These are phyloP conservation scores for Dictyostelium citrinum DNA, from an alignment of 78 protist species.

Conservation along the genomic window DNA sequence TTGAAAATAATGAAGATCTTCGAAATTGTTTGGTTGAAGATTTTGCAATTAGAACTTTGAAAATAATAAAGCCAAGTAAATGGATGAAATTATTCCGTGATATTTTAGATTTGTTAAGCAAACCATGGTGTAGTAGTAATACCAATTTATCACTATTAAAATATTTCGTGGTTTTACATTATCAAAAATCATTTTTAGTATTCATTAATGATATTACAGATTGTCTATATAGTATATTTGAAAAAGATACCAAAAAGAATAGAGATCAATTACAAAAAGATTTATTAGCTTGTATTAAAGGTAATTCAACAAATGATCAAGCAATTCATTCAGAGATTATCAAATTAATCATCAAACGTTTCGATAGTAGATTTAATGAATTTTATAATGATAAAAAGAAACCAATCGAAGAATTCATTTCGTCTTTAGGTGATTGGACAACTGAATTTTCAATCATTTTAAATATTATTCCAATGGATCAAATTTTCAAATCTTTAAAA, in stretches of 20 bases:
- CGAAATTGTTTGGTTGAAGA: neutral
- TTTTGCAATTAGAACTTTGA: neutral
- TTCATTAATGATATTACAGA: slow-evolving; percentile 6
- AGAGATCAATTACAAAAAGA: slow-evolving; percentile 1
- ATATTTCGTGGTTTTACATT: neutral
- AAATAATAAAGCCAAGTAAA: slow-evolving; percentile 11
- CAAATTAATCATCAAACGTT: neutral
- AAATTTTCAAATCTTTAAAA: neutral
- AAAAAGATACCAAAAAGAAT: slow-evolving; percentile 14
- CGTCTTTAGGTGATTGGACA: slow-evolving; percentile 24
- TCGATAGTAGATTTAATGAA: neutral
- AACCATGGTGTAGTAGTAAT: neutral
- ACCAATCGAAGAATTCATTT: neutral
- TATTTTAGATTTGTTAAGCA: neutral
- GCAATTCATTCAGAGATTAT: slow-evolving; percentile 2
- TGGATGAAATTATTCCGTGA: slow-evolving; percentile 7
- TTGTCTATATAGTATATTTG: slow-evolving; percentile 17
- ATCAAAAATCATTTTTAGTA: neutral
- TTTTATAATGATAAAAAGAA: neutral
- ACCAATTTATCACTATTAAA: neutral
- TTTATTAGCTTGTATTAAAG: neutral
- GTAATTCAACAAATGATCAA: neutral
- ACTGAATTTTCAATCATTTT: neutral
- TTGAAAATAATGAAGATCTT: neutral
- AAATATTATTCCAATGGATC: neutral